Evolutionary conservation across 2,329 filamentous ascomycete species (phyloP).

Genomic region (Raffaelea ambrosiae): DNA sequence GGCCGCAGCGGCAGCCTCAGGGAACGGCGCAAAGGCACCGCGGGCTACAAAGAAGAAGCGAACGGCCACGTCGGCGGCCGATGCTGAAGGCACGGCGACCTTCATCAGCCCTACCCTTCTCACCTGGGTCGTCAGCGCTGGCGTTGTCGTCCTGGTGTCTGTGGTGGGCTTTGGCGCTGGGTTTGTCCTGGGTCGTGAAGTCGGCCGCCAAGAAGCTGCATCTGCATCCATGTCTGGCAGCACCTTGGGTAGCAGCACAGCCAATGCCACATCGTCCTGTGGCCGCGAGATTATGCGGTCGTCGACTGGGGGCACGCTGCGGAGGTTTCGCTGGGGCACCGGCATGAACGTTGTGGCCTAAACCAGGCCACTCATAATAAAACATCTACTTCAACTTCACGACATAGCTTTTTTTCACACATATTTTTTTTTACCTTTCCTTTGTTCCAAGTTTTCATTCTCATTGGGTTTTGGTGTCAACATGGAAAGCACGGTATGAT

Average conservation of each 20-base stretch:
- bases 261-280: constrained; percentile 38
- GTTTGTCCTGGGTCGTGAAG: constrained; percentile 54
- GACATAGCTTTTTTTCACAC: not conserved
- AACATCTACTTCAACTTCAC: not conserved
- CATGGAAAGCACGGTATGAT: too few species aligned
- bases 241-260: constrained; percentile 34
- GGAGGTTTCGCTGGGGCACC: constrained; percentile 44
- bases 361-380: not conserved
- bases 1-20: constrained; percentile 20
- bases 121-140: constrained; percentile 58
- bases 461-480: not conserved
- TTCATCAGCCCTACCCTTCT: constrained; percentile 51
- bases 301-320: constrained; percentile 39
- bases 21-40: constrained; percentile 23
- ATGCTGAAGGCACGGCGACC: constrained; percentile 21
- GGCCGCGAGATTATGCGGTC: constrained; percentile 44
- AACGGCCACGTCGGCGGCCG: constrained; percentile 24
- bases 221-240: constrained; percentile 28
- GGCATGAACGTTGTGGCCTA: constrained; percentile 42
- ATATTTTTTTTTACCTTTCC: constrained; percentile 1
- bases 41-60: constrained; percentile 54
- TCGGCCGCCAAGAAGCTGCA: constrained; percentile 52
- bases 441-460: not conserved
- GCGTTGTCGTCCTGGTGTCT: constrained; percentile 58
- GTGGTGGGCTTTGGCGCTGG: constrained; percentile 63